Evolutionary conservation across 2,329 filamentous ascomycete species (phyloP), one percentile per base, ranked within the genome.

Genomic region (Aspergillus viridinutans): DNA sequence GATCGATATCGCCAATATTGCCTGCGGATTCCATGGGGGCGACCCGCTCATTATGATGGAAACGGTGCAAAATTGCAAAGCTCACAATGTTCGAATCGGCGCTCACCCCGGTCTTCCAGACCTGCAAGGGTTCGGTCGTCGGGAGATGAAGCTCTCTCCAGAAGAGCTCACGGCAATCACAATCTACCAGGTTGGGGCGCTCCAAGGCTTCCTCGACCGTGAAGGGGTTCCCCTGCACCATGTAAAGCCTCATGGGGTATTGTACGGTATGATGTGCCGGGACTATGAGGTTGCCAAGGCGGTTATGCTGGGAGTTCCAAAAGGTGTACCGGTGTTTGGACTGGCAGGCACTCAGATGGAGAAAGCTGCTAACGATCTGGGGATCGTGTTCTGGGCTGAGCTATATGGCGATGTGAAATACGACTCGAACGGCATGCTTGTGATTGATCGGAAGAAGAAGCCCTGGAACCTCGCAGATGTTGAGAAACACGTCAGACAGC

Each of bases 51-150:
- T 86, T 54, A 88, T 88, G 85, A 73, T 80, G 50, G 76, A 83
- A 55, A 87, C 84, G 0, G 80, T 87, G 10, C 74, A 73, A 9
- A 74, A 80, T 20, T 85, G 83, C 71, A 87, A 86, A 69, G 67
- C 78, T 45, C 79, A 85, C 69, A 76, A 77, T 56, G 79, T 88
- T 58, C 77, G 76, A 51, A 73, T 83, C 5, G 85, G 85, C 7
- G 86, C 86, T 0, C 85, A 89, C 62, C 85, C 85, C 0, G 84
- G 85, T 1, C 74, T 87, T 0, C 84, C 83, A n/a, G 85, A 88
- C 66, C 76, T 86, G 23, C 79, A 84, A 71, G 85, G 85, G 8
- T 88, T 88, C 63, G 85, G 85, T 2, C 76, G 85, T 1, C 78
- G 85, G 20, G 80, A 84, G 59, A 87, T 88, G 69, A 81, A 83